Conservation (phyloP, 2,329 filamentous ascomycete species). For the Fusarium ramigenum region DNA sequence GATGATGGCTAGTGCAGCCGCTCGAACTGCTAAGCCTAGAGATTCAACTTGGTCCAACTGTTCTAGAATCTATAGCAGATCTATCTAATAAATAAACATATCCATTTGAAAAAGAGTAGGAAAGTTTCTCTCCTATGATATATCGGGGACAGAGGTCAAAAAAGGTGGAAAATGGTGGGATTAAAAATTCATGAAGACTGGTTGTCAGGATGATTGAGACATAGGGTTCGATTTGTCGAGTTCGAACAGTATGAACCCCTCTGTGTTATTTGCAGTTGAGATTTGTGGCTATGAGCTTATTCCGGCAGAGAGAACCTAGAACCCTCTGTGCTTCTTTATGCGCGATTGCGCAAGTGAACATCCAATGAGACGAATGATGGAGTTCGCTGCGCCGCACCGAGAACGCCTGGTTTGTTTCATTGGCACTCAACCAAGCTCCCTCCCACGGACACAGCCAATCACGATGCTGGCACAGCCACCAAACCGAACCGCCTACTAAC, state of each 20-base stretch:
- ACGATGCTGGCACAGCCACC: not conserved
- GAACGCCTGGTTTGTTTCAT: not conserved
- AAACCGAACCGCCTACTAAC: not conserved
- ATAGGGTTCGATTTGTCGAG: not conserved
- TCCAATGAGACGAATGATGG: not conserved
- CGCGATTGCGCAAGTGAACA: not conserved
- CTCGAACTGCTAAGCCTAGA: not conserved
- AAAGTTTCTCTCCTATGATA: fast-evolving
- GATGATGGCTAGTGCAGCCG: not conserved
- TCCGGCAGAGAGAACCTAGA: too few species aligned
- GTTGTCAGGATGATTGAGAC: not conserved
- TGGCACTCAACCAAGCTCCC: not conserved
- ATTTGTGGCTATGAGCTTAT: too few species aligned
- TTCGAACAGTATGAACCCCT: fast-evolving
- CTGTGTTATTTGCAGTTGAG: too few species aligned
- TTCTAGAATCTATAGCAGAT: not conserved
- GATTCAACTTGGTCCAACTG: not conserved
- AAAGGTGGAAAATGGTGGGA: not conserved
- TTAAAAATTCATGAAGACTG: not conserved
- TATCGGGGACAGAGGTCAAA: not conserved
- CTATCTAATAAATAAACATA: not conserved
- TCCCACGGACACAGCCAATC: not conserved
- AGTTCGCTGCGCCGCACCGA: not conserved
- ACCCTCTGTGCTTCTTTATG: not conserved
- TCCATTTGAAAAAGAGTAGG: fast-evolving